Evolutionary conservation across 306 rosid species (phyloP), one percentile per base, ranked within the genome.

Genomic region (Rosa persica): DNA sequence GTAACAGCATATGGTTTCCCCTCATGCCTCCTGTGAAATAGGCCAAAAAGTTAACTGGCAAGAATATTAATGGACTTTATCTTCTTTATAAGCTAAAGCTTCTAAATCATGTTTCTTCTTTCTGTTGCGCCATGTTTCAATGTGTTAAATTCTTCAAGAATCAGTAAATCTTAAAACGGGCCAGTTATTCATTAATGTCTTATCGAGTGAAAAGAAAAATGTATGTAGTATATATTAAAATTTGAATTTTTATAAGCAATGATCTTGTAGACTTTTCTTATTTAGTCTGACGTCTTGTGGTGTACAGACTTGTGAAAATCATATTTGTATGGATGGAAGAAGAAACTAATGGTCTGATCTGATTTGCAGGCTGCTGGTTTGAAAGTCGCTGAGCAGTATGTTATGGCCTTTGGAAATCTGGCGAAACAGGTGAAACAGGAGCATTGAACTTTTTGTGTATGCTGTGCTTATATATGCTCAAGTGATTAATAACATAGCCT

Each of bases 351-450:
- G 30, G 74, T 82, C 42, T 79, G 70, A 69, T 82, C 39, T 84
- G 80, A 49, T 72, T 83, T 86, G 84, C 93, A 95, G 98, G 98
- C 98, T 23, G 98, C 98, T 58, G 89, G 91, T 81, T 85, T 95
- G 87, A 89, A 93, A 79, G 82, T 95, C 46, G 98, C 98, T 34
- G 98, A 95, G 87, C 97, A 92, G 82, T 95, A 95, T 78, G 85
- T 95, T 71, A 86, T 84, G 64, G 98, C 98, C 82, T 95, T 95
- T 67, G 55, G 97, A 76, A 95, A 91, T 75, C 86, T 95, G 72
- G 98, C 98, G 48, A 92, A 95, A 86, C 86, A 95, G 98, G 98
- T 95, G 82, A 48, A 76, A 62, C n/a, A 60, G 22, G 48, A 65
- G 58, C 76, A 8, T 44, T 48, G 25, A 16, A 69, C 8, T 23